phyloP scores from a whole-genome alignment of 2,329 filamentous ascomycete species.

The Botrytis byssoidea region DNA sequence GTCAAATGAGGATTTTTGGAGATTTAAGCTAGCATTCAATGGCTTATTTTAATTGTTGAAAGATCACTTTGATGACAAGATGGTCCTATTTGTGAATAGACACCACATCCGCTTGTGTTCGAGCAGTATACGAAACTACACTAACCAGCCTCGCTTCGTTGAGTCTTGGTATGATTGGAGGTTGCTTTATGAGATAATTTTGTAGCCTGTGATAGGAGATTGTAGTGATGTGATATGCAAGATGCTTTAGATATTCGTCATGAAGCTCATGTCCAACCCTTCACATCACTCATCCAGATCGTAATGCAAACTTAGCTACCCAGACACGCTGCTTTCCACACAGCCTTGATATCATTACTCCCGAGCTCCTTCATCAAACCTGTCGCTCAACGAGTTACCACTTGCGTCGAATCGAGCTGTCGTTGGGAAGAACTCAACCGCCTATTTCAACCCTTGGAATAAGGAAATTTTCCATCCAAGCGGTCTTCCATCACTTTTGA shows the following conservation, averaged over 20 bases:
- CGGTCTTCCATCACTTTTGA: constrained; percentile 48
- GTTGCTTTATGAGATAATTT: background rate
- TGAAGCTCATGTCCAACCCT: background rate
- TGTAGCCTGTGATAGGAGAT: background rate
- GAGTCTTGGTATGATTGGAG: background rate
- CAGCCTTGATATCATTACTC: background rate
- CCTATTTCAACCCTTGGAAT: constrained; percentile 52
- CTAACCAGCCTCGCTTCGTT: background rate
- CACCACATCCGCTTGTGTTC: background rate
- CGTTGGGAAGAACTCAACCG: constrained; percentile 49
- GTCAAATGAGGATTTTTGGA: background rate
- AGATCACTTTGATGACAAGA: too few species aligned
- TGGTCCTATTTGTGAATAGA: background rate
- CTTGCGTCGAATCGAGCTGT: constrained; percentile 49
- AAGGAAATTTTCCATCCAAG: constrained; percentile 48
- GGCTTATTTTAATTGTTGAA: background rate
- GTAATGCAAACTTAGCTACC: background rate
- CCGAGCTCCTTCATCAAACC: constrained; percentile 20
- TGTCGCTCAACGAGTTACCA: constrained; percentile 46
- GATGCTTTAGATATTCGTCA: background rate
- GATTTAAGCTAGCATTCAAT: background rate
- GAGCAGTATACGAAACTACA: background rate
- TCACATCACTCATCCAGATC: background rate
- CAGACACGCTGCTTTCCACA: background rate
- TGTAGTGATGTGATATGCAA: background rate